phyloP scores from a whole-genome alignment of 352 stramenopile genomes.

The Achlya hypogyna region DNA sequence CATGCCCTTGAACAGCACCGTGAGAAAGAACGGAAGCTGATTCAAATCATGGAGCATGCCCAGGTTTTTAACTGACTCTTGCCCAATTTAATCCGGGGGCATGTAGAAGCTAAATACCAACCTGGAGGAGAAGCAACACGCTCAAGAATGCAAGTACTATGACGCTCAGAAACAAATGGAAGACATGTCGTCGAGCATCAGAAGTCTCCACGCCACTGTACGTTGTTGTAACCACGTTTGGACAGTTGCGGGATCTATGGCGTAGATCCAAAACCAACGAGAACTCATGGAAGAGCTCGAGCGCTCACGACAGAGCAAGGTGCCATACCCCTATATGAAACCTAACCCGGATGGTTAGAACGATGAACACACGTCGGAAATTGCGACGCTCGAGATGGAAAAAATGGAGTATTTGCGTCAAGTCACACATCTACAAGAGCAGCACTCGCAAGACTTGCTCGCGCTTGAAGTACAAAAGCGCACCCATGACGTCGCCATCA shows the following conservation, averaged over 20 bases:
- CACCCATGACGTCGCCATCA: slow-evolving; percentile 59
- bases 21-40: slow-evolving; percentile 14
- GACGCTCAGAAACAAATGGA: slow-evolving; percentile 13
- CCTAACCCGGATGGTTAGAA: not conserved
- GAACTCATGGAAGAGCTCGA: slow-evolving; percentile 14
- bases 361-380: not conserved
- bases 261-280: slow-evolving; percentile 12
- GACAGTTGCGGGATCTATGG: not conserved
- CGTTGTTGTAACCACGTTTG: not conserved
- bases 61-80: not conserved
- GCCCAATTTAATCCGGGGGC: not conserved
- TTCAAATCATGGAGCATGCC: slow-evolving; percentile 18
- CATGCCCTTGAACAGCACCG: slow-evolving; percentile 3
- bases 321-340: not conserved
- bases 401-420: slow-evolving; percentile 21
- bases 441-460: slow-evolving; percentile 37
- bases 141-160: slow-evolving; percentile 7
- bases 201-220: slow-evolving; percentile 7
- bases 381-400: not conserved
- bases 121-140: not conserved
- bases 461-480: slow-evolving; percentile 46
- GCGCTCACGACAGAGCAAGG: slow-evolving; percentile 9
- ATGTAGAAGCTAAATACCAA: not conserved
- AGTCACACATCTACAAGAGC: slow-evolving; percentile 33
- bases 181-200: slow-evolving; percentile 5